Evolutionary conservation across 1,284 basidiomycete genomes (phyloP).

Genomic region (Papiliotrema flavescens): DNA sequence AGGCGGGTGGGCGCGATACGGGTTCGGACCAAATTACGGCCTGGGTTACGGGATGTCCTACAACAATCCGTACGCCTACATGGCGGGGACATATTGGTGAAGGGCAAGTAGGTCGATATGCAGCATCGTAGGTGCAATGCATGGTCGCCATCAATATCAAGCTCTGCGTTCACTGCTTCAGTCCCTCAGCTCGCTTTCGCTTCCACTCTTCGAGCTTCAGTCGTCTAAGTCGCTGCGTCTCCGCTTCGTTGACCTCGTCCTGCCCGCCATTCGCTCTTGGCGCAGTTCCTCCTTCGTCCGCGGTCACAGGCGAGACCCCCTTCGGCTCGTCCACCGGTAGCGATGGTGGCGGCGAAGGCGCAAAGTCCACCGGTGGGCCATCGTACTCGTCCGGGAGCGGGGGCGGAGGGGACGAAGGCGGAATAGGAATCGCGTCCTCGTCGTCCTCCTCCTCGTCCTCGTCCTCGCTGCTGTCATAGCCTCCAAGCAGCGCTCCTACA

Average conservation of each 20-base stretch:
- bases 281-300: background rate
- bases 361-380: background rate
- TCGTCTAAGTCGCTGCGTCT: slow-evolving; percentile 20
- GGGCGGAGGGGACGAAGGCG: slow-evolving; percentile 7
- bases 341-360: slow-evolving; percentile 13
- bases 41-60: no score
- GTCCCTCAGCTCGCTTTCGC: slow-evolving; percentile 8
- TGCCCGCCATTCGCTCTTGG: no score
- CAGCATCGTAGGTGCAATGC: background rate
- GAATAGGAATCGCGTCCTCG: slow-evolving; percentile 4
- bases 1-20: no score
- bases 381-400: slow-evolving; percentile 5
- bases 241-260: slow-evolving; percentile 15
- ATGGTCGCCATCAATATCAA: no score
- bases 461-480: slow-evolving; percentile 43
- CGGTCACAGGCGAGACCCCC: background rate
- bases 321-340: background rate
- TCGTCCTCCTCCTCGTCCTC: slow-evolving; percentile 12
- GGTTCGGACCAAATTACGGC: no score
- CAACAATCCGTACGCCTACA: no score
- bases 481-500: slow-evolving; percentile 38
- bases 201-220: slow-evolving; percentile 31
- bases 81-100: no score
- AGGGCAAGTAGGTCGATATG: no score
- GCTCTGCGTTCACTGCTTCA: slow-evolving; percentile 5